Evolutionary conservation across 805 yeast species (phyloP).

Genomic region (Sungouiella thailandica): DNA sequence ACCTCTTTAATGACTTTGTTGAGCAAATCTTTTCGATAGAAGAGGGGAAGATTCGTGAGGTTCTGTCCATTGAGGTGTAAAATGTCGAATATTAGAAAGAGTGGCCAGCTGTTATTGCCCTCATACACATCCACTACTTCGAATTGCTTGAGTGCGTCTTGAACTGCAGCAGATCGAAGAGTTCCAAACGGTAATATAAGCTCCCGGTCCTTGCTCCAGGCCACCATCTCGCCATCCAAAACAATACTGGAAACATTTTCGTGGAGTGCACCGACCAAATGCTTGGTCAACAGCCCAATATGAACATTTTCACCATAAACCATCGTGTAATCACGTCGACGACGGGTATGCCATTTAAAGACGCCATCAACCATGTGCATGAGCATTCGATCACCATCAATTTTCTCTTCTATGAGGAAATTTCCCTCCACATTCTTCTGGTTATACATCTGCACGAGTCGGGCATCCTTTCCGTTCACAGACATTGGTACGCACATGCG

Average conservation of each 20-base stretch:
- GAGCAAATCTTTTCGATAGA: constrained; percentile 52
- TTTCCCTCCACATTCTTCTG: constrained; percentile 13
- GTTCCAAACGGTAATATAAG: constrained; percentile 75
- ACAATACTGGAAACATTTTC: constrained; percentile 37
- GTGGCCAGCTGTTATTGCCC: constrained; percentile 41
- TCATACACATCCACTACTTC: constrained; percentile 17
- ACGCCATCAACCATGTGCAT: constrained; percentile 49
- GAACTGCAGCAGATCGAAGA: constrained; percentile 64
- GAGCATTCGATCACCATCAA: constrained; percentile 89
- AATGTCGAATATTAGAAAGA: constrained; percentile 67
- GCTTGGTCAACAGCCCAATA: constrained; percentile 52
- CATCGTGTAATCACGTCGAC: constrained; percentile 67
- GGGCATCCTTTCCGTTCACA: constrained; percentile 14
- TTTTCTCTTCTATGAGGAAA: constrained; percentile 80
- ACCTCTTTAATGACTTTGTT: constrained; percentile 40
- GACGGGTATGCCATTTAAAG: constrained; percentile 56
- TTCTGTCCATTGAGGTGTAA: constrained; percentile 64
- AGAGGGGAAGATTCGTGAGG: constrained; percentile 49
- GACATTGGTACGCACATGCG: constrained; percentile 33
- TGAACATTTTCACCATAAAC: constrained; percentile 55
- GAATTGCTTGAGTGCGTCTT: constrained; percentile 41
- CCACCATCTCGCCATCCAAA: constrained; percentile 92
- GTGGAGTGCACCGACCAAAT: constrained; percentile 39
- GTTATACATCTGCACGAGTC: constrained; percentile 14
- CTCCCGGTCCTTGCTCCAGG: constrained; percentile 61